Conservation (phyloP, 2,329 filamentous ascomycete species). For the Colletotrichum lini region DNA sequence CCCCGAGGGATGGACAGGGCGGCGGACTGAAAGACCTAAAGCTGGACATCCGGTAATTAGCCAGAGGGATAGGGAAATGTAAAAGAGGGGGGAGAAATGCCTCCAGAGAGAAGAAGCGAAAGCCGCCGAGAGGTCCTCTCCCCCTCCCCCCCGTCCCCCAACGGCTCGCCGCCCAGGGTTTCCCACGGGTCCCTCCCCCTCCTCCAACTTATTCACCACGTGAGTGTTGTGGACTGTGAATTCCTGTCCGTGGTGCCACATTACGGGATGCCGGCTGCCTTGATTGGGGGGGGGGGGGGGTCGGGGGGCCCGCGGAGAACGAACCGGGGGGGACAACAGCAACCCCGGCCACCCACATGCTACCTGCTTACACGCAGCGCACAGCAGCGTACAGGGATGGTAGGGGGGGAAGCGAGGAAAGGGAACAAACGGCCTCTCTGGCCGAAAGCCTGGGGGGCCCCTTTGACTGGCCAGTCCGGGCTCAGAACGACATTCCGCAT, state of each 20-base stretch:
- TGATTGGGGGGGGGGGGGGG: background rate
- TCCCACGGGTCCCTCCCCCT: slow-evolving; percentile 21
- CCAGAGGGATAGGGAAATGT: slow-evolving; percentile 1
- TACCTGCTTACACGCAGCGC: no score
- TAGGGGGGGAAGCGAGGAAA: background rate
- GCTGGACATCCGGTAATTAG: slow-evolving; percentile 1
- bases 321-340: background rate
- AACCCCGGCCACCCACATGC: background rate
- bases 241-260: slow-evolving; percentile 6
- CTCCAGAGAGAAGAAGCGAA: slow-evolving; percentile 36
- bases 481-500: slow-evolving; percentile 21
- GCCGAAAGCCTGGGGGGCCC: slow-evolving; percentile 14
- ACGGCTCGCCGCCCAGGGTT: slow-evolving; percentile 20
- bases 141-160: background rate
- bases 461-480: slow-evolving; percentile 33
- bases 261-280: background rate
- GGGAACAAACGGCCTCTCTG: slow-evolving; percentile 32
- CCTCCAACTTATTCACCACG: slow-evolving; percentile 5
- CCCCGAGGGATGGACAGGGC: slow-evolving; percentile 16
- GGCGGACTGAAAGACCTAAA: background rate
- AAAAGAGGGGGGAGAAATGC: slow-evolving; percentile 12
- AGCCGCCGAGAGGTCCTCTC: slow-evolving; percentile 16
- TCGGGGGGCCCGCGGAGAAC: no score
- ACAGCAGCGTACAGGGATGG: slow-evolving; percentile 19
- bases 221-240: background rate